Base-by-base conservation (phyloP, 495 filamentous ascomycete species). In the Evansstolkia leycettana region DNA sequence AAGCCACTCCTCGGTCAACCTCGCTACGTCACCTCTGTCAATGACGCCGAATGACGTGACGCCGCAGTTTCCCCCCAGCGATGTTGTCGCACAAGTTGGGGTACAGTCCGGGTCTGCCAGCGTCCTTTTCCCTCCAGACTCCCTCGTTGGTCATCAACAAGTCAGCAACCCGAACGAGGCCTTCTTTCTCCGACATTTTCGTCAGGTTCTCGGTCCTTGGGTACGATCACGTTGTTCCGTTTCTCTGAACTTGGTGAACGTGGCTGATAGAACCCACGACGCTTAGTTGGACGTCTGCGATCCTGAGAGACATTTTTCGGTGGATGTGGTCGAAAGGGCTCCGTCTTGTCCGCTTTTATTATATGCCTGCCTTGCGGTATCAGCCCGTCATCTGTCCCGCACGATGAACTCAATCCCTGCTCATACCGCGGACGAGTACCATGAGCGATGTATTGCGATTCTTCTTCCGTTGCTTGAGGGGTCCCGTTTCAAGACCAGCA, bases 361-460 rank as follows among this genome's bases (percentile, higher is more conserved):
- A 0, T 62, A 62, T 28, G 60, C 60, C 20, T 62, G 58, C 33
- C 38, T 65, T 6, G 60, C 58, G 23, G 56, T 55, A n/a, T 54
- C 60, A 14, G 60, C 60, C 13, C 57, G 55, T 33, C 58, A 65
- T 36, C 50, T 65, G 4, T 62, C 53, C 9, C 45, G 50, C 29
- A 62, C 58, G 6, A 51, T 51, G 33, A 47, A 57, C 33, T 46
- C 51, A 3, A 37, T 62, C 35, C 41, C 61, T 0, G 35, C 48
- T 0, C 46, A 55, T 20, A 46, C 57, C 1, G 59, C 59, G n/a
- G 55, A 65, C 29, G 54, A 40, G 36, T 62, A 63, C 19, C 57
- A 63, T 44, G 59, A 65, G 23, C 58, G 54, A 40, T 65, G 61
- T 33, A 54, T 65, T 29, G 55, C 48, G 13, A 62, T 65, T 9